These are phyloP conservation scores for Coemansia sp. DNA, from an alignment of 371 early-diverging fungal species.

Conservation along the genomic window DNA sequence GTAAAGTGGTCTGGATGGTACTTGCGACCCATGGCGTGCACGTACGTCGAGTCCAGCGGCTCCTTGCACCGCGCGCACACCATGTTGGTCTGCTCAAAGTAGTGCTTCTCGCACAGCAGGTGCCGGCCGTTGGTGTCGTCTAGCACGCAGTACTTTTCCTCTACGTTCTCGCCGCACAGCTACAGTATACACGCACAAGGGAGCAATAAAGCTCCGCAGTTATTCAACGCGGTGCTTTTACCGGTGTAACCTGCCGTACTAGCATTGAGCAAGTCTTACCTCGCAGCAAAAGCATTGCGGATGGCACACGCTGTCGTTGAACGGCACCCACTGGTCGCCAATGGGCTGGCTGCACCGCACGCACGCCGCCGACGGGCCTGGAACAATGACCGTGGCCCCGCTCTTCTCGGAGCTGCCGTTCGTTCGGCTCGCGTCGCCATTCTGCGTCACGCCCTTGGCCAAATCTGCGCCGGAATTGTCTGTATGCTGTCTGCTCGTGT, in stretches of 20 bases:
- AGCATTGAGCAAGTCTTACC: conserved; percentile 56
- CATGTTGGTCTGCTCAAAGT: conserved; percentile 59
- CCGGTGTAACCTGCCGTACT: neutral
- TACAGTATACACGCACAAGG: conserved; percentile 6
- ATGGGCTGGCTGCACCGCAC: conserved; percentile 36
- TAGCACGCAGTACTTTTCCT: conserved; percentile 49
- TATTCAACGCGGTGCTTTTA: neutral
- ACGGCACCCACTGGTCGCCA: conserved; percentile 80
- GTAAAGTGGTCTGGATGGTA: conserved; percentile 96
- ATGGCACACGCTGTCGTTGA: conserved; percentile 85
- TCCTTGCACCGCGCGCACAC: conserved; percentile 88
- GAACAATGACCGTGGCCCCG: conserved; percentile 18
- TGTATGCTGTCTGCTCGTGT: conserved; percentile 7
- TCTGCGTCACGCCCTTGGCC: neutral
- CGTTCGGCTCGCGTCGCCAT: conserved; percentile 5
- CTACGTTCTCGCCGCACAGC: conserved; percentile 50
- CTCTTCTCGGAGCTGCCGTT: conserved; percentile 9
- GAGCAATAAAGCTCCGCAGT: conserved; percentile 1
- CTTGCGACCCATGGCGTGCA: conserved; percentile 86
- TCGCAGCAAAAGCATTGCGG: conserved; percentile 90
- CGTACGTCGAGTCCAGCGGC: conserved; percentile 87
- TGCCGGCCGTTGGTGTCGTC: conserved; percentile 43
- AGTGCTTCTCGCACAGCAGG: conserved; percentile 51
- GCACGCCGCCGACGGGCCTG: conserved; percentile 28
- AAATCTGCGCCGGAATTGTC: neutral